These are phyloP conservation scores for Cladosporium velox DNA, from an alignment of 2,329 filamentous ascomycete genomes.

Conservation along the genomic window DNA sequence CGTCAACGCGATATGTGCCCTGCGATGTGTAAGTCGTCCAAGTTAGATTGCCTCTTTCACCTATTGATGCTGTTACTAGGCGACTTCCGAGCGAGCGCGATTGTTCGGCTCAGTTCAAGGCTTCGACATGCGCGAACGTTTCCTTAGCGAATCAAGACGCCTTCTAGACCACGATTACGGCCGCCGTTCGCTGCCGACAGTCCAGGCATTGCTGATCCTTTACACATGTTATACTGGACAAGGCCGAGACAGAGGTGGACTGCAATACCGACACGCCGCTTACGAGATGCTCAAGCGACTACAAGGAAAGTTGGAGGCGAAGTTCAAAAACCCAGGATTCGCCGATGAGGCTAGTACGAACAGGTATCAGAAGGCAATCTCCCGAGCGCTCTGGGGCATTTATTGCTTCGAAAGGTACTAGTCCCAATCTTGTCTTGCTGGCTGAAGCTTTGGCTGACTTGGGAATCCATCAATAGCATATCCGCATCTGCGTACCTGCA, in stretches of 20 bases:
- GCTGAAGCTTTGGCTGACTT: conserved; percentile 4
- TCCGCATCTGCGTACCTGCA: conserved; percentile 19
- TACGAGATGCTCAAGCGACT: conserved; percentile 19
- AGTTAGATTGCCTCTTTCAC: not conserved
- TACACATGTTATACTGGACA: conserved; percentile 19
- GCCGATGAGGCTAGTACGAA: conserved; percentile 10
- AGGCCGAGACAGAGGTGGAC: conserved; percentile 17
- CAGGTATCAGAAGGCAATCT: conserved; percentile 15
- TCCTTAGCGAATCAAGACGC: conserved; percentile 11
- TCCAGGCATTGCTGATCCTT: conserved; percentile 14
- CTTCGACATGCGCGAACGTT: conserved; percentile 12
- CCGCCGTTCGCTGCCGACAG: conserved; percentile 10
- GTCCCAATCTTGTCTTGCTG: not conserved
- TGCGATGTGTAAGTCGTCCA: conserved; percentile 12
- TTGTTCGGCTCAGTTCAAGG: conserved; percentile 16
- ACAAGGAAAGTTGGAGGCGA: conserved; percentile 12
- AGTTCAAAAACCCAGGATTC: conserved; percentile 4
- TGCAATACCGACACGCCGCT: conserved; percentile 18
- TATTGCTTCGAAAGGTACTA: conserved; percentile 19
- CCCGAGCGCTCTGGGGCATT: conserved; percentile 18
- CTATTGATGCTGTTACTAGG: not conserved
- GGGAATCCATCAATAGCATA: not conserved
- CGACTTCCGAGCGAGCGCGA: conserved; percentile 17
- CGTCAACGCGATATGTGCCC: conserved; percentile 37
- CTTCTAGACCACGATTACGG: conserved; percentile 9